These are phyloP conservation scores for Kodamaea suecica DNA, from an alignment of 1,139 yeast species.

Conservation along the genomic window DNA sequence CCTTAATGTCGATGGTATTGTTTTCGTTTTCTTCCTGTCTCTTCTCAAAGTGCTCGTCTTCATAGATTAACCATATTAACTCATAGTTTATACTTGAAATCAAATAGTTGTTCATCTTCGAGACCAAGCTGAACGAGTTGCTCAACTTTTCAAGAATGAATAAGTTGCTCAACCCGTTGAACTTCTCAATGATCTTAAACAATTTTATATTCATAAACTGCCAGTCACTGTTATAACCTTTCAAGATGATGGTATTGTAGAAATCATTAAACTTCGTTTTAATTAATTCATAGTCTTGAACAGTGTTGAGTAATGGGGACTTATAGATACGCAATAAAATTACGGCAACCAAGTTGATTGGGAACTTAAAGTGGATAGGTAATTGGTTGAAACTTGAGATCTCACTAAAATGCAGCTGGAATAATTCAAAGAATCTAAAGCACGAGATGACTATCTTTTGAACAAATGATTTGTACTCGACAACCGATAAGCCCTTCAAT, in stretches of 20 bases:
- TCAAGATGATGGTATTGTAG: slow-evolving; percentile 20
- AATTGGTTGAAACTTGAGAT: slow-evolving; percentile 29
- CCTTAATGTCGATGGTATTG: slow-evolving; percentile 2
- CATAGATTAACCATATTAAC: slow-evolving; percentile 40
- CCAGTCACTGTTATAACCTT: slow-evolving; percentile 25
- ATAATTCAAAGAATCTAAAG: slow-evolving; percentile 25
- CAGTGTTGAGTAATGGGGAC: slow-evolving; percentile 33
- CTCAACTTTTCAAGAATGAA: slow-evolving; percentile 10
- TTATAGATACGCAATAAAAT: slow-evolving; percentile 35
- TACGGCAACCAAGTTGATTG: slow-evolving; percentile 35
- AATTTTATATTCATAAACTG: slow-evolving; percentile 25
- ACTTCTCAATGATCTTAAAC: slow-evolving; percentile 30
- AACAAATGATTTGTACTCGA: slow-evolving; percentile 31
- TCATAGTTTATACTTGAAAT: slow-evolving; percentile 41
- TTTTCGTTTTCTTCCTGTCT: slow-evolving; percentile 8
- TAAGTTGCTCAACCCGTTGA: slow-evolving; percentile 20
- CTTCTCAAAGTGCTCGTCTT: slow-evolving; percentile 16
- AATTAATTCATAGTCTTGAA: slow-evolving; percentile 30
- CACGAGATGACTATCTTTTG: slow-evolving; percentile 33
- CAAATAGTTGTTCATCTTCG: slow-evolving; percentile 37
- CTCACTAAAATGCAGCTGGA: slow-evolving; percentile 22
- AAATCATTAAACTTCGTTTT: slow-evolving; percentile 29
- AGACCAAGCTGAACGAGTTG: slow-evolving; percentile 20
- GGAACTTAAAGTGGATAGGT: slow-evolving; percentile 42
- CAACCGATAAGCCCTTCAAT: slow-evolving; percentile 21